These are phyloP conservation scores for Beauveria bassiana DNA, from an alignment of 2,329 filamentous ascomycete species.

Conservation along the genomic window DNA sequence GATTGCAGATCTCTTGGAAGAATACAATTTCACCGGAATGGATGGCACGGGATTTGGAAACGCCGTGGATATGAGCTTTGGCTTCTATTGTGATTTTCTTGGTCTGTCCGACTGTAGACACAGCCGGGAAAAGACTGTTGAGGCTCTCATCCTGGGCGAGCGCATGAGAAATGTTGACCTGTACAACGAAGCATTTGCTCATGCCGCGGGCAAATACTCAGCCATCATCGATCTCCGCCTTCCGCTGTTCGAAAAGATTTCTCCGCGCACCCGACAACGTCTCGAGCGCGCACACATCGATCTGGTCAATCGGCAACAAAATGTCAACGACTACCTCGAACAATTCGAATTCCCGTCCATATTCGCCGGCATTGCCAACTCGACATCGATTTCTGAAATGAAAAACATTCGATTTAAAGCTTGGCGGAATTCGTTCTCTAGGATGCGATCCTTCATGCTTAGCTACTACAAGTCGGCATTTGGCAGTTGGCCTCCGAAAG, in stretches of 20 bases:
- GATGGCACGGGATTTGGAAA: conserved; percentile 54
- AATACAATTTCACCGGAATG: conserved; percentile 49
- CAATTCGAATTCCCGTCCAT: conserved; percentile 88
- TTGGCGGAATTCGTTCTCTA: conserved; percentile 69
- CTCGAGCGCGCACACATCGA: conserved; percentile 78
- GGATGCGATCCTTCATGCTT: conserved; percentile 66
- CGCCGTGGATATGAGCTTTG: conserved; percentile 56
- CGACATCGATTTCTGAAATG: conserved; percentile 67
- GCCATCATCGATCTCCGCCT: conserved; percentile 60
- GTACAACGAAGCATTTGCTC: conserved; percentile 87
- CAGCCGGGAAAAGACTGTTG: conserved; percentile 81
- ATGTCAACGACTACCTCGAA: conserved; percentile 64
- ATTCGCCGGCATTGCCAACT: conserved; percentile 81
- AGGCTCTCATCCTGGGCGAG: conserved; percentile 84
- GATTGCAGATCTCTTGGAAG: conserved; percentile 44
- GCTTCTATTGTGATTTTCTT: conserved; percentile 70
- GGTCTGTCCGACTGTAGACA: conserved; percentile 69
- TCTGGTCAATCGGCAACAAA: conserved; percentile 62
- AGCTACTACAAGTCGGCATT: conserved; percentile 55
- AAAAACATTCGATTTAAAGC: conserved; percentile 74
- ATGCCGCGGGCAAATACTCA: conserved; percentile 80
- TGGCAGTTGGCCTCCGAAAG: conserved; percentile 81
- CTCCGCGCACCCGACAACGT: conserved; percentile 63
- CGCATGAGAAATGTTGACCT: conserved; percentile 72
- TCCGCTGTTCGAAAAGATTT: conserved; percentile 63